Percentiles rank a stretch among this genome's conserved stretches.
These are phyloP conservation scores for Irpex sp. DNA, from an alignment of 1,284 basidiomycete species.

Conservation along the genomic window DNA sequence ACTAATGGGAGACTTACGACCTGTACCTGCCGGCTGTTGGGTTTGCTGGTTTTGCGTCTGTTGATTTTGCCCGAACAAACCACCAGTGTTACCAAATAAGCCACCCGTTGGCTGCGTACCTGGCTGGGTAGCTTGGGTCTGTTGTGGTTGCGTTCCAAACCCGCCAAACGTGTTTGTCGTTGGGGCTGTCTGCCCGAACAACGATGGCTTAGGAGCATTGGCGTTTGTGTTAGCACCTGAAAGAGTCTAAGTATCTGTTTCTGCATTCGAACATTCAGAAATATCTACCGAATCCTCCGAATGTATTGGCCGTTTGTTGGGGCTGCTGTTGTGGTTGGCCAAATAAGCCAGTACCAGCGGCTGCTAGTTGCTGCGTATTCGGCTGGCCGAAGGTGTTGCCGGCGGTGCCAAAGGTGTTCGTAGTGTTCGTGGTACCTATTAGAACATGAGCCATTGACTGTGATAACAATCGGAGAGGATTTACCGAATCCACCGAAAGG, in stretches of 20 bases:
- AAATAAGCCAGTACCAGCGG: slow-evolving; percentile 39
- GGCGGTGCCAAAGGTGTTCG: slow-evolving; percentile 27
- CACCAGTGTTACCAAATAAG: slow-evolving; percentile 31
- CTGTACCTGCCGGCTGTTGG: slow-evolving; percentile 21
- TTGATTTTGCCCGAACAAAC: slow-evolving; percentile 36
- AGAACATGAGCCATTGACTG: neutral
- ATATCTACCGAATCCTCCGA: slow-evolving; percentile 36
- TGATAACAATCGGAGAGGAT: slow-evolving; percentile 20
- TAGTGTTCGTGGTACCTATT: slow-evolving; percentile 23
- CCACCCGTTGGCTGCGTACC: slow-evolving; percentile 27
- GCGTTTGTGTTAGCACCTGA: slow-evolving; percentile 17
- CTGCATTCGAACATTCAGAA: neutral
- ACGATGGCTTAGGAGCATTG: slow-evolving; percentile 39
- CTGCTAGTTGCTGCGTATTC: slow-evolving; percentile 36
- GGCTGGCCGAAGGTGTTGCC: slow-evolving; percentile 40
- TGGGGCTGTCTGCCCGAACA: slow-evolving; percentile 26
- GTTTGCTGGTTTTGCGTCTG: slow-evolving; percentile 18
- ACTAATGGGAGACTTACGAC: slow-evolving; percentile 16
- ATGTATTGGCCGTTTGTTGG: slow-evolving; percentile 27
- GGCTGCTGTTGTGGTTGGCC: slow-evolving; percentile 31
- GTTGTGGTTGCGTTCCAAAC: slow-evolving; percentile 28
- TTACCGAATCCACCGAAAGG: slow-evolving; percentile 30
- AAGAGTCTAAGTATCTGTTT: neutral
- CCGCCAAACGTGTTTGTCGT: slow-evolving; percentile 25
- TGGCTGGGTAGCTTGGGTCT: slow-evolving; percentile 21